These are phyloP conservation scores for Nephelium lappaceum DNA, from an alignment of 345 rosid species.

Conservation along the genomic window DNA sequence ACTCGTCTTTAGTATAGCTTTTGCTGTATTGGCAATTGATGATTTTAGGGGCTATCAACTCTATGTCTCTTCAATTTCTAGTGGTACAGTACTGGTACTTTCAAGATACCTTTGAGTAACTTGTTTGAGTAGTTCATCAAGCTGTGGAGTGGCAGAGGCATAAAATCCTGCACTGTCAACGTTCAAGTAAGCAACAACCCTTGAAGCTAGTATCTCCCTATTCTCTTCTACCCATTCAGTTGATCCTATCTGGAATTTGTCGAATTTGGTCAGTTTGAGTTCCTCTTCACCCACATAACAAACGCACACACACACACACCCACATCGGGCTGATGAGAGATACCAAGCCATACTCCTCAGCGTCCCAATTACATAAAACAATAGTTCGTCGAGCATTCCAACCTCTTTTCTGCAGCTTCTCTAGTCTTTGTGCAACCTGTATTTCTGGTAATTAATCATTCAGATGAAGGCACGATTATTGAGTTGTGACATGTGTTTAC, in stretches of 20 bases:
- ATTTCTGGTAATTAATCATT: not conserved
- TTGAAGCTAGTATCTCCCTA: constrained; percentile 67
- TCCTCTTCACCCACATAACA: not conserved
- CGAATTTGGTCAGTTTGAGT: constrained; percentile 1
- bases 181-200: constrained; percentile 80
- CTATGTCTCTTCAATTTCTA: not conserved
- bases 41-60: not conserved
- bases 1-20: not conserved
- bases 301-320: no score
- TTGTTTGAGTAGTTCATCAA: constrained; percentile 62
- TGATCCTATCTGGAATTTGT: constrained; percentile 65
- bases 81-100: no score
- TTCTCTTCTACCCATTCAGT: constrained; percentile 95
- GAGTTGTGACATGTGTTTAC: not conserved
- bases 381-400: constrained; percentile 85
- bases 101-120: constrained; percentile 63
- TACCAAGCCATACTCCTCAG: constrained; percentile 89
- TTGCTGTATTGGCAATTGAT: not conserved
- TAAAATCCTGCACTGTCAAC: constrained; percentile 65
- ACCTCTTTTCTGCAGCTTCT: constrained; percentile 59
- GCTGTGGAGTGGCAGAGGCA: constrained; percentile 81
- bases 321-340: no score
- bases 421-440: constrained; percentile 69
- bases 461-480: constrained; percentile 1
- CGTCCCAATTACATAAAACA: constrained; percentile 84